phyloP scores from a whole-genome alignment of 1,284 basidiomycete species.

The Sanguinoderma infundibulare region DNA sequence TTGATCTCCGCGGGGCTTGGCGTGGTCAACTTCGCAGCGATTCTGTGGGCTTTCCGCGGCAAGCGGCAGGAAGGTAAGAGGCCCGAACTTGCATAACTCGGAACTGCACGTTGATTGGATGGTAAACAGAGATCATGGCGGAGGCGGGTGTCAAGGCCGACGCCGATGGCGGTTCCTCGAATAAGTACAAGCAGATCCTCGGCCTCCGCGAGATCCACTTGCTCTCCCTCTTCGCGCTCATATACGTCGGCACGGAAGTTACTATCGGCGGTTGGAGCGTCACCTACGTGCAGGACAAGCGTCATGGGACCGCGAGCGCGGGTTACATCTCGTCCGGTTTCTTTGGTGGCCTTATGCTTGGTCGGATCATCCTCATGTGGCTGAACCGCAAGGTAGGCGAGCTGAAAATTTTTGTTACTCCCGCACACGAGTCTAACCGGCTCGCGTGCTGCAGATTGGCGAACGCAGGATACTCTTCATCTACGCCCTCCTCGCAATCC shows the following conservation, averaged over 20 bases:
- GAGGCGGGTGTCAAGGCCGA: conserved; percentile 44
- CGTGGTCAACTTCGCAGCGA: conserved; percentile 44
- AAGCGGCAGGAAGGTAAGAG: conserved; percentile 52
- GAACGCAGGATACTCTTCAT: conserved; percentile 54
- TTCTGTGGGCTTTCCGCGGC: conserved; percentile 57
- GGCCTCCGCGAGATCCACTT: conserved; percentile 57
- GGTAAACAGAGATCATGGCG: conserved; percentile 24
- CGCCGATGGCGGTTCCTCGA: conserved; percentile 40
- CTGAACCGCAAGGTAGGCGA: conserved; percentile 55
- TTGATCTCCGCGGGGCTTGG: conserved; percentile 60
- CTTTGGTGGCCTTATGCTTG: conserved; percentile 54
- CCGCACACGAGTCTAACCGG: not conserved
- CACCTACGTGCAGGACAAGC: conserved; percentile 16
- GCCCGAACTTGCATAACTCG: no score
- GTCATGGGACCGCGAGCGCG: conserved; percentile 36
- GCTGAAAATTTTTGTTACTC: not conserved
- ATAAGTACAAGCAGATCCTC: conserved; percentile 60
- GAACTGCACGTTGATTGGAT: not conserved
- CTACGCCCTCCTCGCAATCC: conserved; percentile 55
- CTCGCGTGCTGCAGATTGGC: conserved; percentile 46
- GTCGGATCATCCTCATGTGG: conserved; percentile 60
- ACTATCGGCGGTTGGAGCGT: conserved; percentile 51
- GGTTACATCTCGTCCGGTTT: conserved; percentile 45
- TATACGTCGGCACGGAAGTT: conserved; percentile 73
- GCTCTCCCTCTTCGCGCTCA: conserved; percentile 63